These are phyloP conservation scores for Avena eriantha DNA, from an alignment of 176 grass and related monocot species.

Conservation along the genomic window DNA sequence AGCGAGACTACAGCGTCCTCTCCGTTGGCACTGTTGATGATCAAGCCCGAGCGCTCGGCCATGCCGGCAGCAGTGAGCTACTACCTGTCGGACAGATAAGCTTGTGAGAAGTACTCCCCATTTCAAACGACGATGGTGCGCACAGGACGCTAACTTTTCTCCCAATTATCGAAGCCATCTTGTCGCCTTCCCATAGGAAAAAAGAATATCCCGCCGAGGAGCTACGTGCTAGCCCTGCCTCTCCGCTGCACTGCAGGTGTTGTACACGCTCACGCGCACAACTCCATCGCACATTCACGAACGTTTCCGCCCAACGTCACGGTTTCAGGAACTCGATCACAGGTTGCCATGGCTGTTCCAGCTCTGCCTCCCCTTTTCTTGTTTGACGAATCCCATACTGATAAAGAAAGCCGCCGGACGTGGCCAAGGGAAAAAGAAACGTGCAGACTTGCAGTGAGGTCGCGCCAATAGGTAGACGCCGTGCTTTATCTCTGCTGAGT, in stretches of 20 bases:
- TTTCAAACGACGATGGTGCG: not conserved
- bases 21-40: no score
- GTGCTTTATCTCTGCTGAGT: constrained; percentile 20
- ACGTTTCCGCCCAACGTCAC: not conserved
- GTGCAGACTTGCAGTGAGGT: not conserved
- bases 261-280: not conserved
- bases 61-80: constrained; percentile 1
- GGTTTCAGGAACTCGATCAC: not conserved
- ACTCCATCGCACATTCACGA: not conserved
- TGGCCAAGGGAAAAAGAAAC: not conserved
- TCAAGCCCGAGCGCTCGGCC: not conserved
- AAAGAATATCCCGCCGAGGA: not conserved
- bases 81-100: not conserved
- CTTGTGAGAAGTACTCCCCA: not conserved
- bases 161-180: not conserved
- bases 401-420: not conserved
- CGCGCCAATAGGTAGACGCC: constrained; percentile 8
- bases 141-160: not conserved
- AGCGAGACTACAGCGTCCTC: no score
- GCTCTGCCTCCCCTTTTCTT: not conserved
- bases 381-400: constrained; percentile 9
- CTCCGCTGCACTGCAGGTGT: not conserved
- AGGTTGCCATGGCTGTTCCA: constrained; percentile 6
- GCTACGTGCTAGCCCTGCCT: not conserved
- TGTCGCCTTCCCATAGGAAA: not conserved